Conservation (phyloP, 1,139 yeast genomes). For the Yamadazyma triangularis region DNA sequence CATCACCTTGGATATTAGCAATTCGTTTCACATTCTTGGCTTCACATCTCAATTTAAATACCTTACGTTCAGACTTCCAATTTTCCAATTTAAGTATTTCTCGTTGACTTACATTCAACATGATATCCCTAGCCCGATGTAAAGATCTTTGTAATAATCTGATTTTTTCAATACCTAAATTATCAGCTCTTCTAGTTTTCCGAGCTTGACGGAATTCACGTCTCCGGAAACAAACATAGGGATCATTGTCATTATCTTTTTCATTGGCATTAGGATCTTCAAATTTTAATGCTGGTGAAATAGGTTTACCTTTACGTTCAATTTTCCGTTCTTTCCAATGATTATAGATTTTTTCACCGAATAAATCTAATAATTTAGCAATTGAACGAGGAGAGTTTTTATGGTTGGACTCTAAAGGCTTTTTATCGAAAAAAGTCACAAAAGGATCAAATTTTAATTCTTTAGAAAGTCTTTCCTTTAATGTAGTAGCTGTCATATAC, state of each 20-base stretch:
- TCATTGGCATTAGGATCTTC: slow-evolving; percentile 77
- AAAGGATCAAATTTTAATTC: slow-evolving; percentile 38
- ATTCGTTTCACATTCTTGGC: slow-evolving; percentile 72
- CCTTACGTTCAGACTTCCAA: slow-evolving; percentile 54
- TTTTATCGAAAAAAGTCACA: slow-evolving; percentile 50
- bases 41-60: slow-evolving; percentile 67
- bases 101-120: slow-evolving; percentile 69
- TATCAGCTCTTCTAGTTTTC: slow-evolving; percentile 92
- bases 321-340: slow-evolving; percentile 82
- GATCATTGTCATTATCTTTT: slow-evolving; percentile 86
- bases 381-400: slow-evolving; percentile 37
- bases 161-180: slow-evolving; percentile 81
- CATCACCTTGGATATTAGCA: slow-evolving; percentile 77
- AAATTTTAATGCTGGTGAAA: slow-evolving; percentile 73
- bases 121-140: slow-evolving; percentile 68
- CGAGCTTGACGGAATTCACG: slow-evolving; percentile 95
- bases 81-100: slow-evolving; percentile 61
- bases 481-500: slow-evolving; percentile 32
- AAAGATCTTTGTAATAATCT: slow-evolving; percentile 72
- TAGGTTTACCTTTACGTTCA: slow-evolving; percentile 61
- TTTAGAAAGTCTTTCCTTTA: slow-evolving; percentile 37
- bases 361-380: slow-evolving; percentile 50
- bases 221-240: slow-evolving; percentile 92
- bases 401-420: slow-evolving; percentile 20
- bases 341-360: slow-evolving; percentile 67